phyloP scores from a whole-genome alignment of 441 rosid species.

The Flueggea neowawraea region DNA sequence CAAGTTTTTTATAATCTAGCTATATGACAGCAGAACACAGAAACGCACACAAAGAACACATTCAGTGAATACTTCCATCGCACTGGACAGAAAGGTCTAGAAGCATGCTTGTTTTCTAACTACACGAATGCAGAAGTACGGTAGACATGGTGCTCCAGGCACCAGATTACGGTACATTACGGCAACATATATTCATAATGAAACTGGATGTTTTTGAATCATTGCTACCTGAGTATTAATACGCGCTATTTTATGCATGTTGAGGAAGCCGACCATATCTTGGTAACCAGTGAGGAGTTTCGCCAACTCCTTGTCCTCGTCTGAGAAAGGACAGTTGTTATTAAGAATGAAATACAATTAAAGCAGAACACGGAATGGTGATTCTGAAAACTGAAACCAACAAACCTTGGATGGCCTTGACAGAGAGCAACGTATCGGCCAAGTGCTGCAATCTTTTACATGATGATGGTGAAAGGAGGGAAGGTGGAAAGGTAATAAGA shows the following conservation, averaged over 20 bases:
- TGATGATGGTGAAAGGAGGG: conserved; percentile 62
- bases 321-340: conserved; percentile 30
- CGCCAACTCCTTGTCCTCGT: conserved; percentile 87
- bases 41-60: no score
- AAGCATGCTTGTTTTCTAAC: neutral
- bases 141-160: neutral
- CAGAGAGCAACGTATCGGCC: conserved; percentile 87
- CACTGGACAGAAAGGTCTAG: neutral
- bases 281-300: conserved; percentile 86
- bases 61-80: no score
- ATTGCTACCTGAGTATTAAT: conserved; percentile 73
- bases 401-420: conserved; percentile 85
- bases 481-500: conserved; percentile 66
- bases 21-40: no score
- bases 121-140: neutral
- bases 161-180: neutral
- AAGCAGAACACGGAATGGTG: conserved; percentile 1
- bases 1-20: neutral
- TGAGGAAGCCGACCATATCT: conserved; percentile 92
- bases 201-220: neutral
- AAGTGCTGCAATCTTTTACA: conserved; percentile 85
- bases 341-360: conserved; percentile 9
- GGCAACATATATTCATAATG: conserved; percentile 1
- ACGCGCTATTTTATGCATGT: conserved; percentile 74
- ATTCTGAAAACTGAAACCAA: neutral